Evolutionary conservation across 257 asterid genomes (phyloP).

Genomic region (Solanum acaule): DNA sequence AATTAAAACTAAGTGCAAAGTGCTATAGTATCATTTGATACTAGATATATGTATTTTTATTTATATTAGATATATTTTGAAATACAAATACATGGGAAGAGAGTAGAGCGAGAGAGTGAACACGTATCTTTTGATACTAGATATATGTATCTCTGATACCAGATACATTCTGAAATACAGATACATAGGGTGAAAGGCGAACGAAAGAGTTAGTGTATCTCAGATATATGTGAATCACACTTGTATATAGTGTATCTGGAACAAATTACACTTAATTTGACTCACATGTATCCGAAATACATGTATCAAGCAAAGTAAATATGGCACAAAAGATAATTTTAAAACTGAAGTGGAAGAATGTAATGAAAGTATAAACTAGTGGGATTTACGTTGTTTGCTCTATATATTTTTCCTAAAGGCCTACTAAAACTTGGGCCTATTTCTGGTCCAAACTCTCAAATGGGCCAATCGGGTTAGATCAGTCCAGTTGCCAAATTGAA

Average conservation of each 20-base stretch:
- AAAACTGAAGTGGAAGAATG: no score
- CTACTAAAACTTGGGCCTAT: not conserved
- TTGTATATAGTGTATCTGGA: not conserved
- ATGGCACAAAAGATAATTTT: no score
- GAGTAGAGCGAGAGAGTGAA: no score
- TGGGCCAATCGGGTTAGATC: not conserved
- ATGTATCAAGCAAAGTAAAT: not conserved
- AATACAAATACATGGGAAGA: fast-evolving
- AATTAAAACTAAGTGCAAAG: not conserved
- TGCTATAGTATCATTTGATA: no score
- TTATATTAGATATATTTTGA: no score
- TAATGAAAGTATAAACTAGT: no score
- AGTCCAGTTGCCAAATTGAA: not conserved
- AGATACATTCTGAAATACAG: not conserved
- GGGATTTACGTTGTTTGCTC: not conserved
- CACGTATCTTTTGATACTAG: no score
- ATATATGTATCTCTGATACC: no score
- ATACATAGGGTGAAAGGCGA: not conserved
- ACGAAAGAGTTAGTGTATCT: not conserved
- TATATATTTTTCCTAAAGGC: not conserved
- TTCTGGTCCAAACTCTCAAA: not conserved
- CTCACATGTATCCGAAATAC: not conserved
- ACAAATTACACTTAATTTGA: no score
- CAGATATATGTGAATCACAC: not conserved
- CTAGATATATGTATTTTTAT: no score